These are phyloP conservation scores for Termitomyces sp. DNA, from an alignment of 768 basidiomycete genomes.

Conservation along the genomic window DNA sequence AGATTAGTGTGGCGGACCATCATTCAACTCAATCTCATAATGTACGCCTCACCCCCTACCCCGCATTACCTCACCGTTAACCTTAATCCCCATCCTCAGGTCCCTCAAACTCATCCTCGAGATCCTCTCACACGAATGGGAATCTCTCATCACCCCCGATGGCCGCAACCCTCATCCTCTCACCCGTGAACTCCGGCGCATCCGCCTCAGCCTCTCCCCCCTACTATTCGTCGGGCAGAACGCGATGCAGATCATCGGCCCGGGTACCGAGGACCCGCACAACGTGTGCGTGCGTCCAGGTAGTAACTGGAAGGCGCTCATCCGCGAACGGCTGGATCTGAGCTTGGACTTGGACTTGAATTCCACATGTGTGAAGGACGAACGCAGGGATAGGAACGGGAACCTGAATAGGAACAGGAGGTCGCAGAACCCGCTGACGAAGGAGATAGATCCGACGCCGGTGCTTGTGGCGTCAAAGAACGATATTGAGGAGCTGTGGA, in stretches of 20 bases:
- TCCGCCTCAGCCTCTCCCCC: slow-evolving; percentile 38
- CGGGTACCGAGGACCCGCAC: slow-evolving; percentile 29
- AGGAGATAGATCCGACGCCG: slow-evolving; percentile 43
- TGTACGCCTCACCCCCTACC: slow-evolving; percentile 30
- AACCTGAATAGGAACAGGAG: neutral
- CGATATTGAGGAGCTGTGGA: slow-evolving; percentile 66
- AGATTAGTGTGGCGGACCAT: slow-evolving; percentile 59
- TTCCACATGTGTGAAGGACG: neutral
- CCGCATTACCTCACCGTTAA: no score
- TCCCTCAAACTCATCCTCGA: slow-evolving; percentile 58
- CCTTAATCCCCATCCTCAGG: slow-evolving; percentile 23
- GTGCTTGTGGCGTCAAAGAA: slow-evolving; percentile 51
- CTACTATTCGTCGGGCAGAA: slow-evolving; percentile 55
- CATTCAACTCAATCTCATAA: slow-evolving; percentile 68
- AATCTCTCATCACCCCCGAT: slow-evolving; percentile 10
- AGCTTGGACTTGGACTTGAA: neutral
- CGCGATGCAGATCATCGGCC: slow-evolving; percentile 47
- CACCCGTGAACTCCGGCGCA: slow-evolving; percentile 27
- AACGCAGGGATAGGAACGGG: neutral
- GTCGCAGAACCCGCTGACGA: slow-evolving; percentile 23
- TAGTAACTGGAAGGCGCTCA: slow-evolving; percentile 53
- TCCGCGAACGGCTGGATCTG: slow-evolving; percentile 21
- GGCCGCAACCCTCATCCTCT: slow-evolving; percentile 19
- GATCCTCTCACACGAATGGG: slow-evolving; percentile 47
- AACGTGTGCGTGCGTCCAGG: slow-evolving; percentile 56